Conservation (phyloP, 257 asterid genomes). For the Solanum medicagineum region DNA sequence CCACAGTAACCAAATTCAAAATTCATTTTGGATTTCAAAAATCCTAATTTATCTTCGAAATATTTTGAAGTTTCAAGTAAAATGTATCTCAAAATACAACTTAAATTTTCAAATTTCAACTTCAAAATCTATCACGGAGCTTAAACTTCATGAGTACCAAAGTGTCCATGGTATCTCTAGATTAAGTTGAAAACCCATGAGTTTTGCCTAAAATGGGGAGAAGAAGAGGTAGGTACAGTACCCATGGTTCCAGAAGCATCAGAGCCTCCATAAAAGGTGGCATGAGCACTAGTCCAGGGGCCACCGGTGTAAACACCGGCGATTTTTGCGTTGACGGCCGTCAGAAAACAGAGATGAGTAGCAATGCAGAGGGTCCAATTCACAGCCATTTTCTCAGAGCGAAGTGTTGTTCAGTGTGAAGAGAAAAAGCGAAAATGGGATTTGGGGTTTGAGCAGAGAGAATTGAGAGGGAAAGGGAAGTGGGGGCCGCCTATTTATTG, state of each 20-base stretch:
- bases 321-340: slow-evolving; percentile 24
- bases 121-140: background rate
- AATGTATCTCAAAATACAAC: background rate
- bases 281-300: slow-evolving; percentile 66
- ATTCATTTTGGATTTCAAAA: background rate
- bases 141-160: background rate
- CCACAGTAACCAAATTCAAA: background rate
- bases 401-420: background rate
- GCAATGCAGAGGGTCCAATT: slow-evolving; percentile 23
- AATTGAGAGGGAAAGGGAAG: slow-evolving; percentile 28
- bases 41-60: background rate
- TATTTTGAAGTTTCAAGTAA: background rate
- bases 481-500: slow-evolving; percentile 30
- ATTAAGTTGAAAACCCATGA: background rate
- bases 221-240: background rate
- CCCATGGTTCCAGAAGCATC: slow-evolving; percentile 99
- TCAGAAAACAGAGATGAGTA: slow-evolving; percentile 21
- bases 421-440: background rate
- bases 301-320: slow-evolving; percentile 55
- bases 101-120: background rate
- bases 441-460: background rate
- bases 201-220: background rate
- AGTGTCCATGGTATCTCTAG: background rate
- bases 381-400: background rate
- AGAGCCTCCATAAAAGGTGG: slow-evolving; percentile 85